Conservation (phyloP, 2,329 filamentous ascomycete species). For the Cadophora malorum region DNA sequence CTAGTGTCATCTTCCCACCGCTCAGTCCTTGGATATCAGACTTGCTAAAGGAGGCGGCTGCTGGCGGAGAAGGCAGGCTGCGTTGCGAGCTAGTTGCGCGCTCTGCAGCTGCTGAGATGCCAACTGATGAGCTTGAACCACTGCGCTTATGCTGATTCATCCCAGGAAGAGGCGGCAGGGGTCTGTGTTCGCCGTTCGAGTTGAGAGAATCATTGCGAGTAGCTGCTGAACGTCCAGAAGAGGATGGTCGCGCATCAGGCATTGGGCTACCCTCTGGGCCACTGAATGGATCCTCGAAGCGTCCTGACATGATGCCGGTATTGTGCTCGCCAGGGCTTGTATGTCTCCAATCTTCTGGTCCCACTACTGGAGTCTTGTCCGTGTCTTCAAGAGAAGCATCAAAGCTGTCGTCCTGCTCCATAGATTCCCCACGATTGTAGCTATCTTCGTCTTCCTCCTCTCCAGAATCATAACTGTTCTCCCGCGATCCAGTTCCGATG, state of each 20-base stretch:
- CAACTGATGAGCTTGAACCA: conserved; percentile 62
- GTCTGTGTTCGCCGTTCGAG: conserved; percentile 82
- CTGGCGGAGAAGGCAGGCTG: conserved; percentile 74
- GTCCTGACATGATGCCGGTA: conserved; percentile 37
- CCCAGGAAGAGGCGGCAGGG: conserved; percentile 84
- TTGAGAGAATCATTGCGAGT: conserved; percentile 74
- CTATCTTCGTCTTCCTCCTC: conserved; percentile 76
- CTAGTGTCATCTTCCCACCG: conserved; percentile 78
- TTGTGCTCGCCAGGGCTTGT: conserved; percentile 56
- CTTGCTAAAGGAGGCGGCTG: conserved; percentile 71
- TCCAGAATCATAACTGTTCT: conserved; percentile 90
- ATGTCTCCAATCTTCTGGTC: conserved; percentile 94
- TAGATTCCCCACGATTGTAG: conserved; percentile 59
- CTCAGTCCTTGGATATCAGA: conserved; percentile 79
- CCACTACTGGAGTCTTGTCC: conserved; percentile 96
- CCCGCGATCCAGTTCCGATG: conserved; percentile 84
- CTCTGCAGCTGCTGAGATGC: conserved; percentile 75
- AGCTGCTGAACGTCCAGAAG: conserved; percentile 58
- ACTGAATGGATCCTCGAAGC: conserved; percentile 69
- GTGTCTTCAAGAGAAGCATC: conserved; percentile 95
- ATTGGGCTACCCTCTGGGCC: conserved; percentile 68
- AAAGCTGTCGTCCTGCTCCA: conserved; percentile 80
- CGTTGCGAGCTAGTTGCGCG: conserved; percentile 71
- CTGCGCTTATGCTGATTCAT: conserved; percentile 52
- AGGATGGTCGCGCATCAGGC: conserved; percentile 54